A percentile compares a stretch with the other conserved stretches of the same genome.
Evolutionary conservation across 1,284 basidiomycete species (phyloP).

Genomic region (Fomitopsis pinicola): DNA sequence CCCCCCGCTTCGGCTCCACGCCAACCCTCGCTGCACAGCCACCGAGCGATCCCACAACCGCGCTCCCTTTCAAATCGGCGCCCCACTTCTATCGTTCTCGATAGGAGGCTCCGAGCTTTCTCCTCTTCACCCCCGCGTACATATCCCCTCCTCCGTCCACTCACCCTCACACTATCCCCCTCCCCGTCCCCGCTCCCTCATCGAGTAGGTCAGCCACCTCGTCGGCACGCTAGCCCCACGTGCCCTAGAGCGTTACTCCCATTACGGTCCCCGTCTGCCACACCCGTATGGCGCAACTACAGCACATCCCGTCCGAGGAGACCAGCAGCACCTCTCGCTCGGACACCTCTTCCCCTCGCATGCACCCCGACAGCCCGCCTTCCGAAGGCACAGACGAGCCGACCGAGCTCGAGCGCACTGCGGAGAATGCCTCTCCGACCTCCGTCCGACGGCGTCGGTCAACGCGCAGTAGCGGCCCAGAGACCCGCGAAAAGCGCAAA

Average conservation of each 20-base stretch:
- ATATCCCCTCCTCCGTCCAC: background rate
- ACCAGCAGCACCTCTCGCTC: background rate
- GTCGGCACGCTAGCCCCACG: background rate
- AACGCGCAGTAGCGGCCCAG: slow-evolving; percentile 5
- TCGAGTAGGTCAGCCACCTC: background rate
- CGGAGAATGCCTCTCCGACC: background rate
- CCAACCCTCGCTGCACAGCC: background rate
- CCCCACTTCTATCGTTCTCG: background rate
- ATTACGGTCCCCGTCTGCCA: background rate
- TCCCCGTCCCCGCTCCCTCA: background rate
- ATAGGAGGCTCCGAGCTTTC: background rate
- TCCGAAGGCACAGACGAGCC: background rate
- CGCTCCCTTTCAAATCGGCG: background rate
- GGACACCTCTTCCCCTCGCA: background rate
- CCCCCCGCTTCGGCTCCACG: background rate
- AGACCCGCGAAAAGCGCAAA: slow-evolving; percentile 61
- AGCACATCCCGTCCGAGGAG: background rate
- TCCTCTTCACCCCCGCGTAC: background rate
- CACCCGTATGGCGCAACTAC: background rate
- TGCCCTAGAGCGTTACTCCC: background rate
- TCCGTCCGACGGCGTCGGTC: background rate
- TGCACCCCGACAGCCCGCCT: background rate
- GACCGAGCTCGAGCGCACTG: background rate
- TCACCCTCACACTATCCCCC: background rate
- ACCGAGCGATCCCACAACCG: background rate